Evolutionary conservation across 805 yeast genomes (phyloP), one percentile per base, ranked within the genome.

Genomic region (Nakazawaea ishiwadae): DNA sequence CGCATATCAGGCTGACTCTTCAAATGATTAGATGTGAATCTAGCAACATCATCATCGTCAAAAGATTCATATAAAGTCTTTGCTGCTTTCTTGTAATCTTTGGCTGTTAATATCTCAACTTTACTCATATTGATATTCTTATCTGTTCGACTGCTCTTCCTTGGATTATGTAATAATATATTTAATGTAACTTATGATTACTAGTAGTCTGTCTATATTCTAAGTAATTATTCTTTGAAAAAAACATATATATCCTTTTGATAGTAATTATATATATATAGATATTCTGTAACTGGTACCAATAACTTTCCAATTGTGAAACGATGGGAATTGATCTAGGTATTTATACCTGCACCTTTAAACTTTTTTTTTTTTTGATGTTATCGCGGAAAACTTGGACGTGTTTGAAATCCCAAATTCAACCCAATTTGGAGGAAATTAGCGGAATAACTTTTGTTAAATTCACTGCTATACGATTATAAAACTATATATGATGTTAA

Each of bases 81-180:
- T 0, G 60, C 68, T 0, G 63, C 67, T 44, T 62, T 62, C 36
- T 57, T 56, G 37, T 55, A 60, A 42, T 63, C 68, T 26, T 48
- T 44, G 16, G 48, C 46, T 4, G 48, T 44, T 7, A 63, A 49
- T 4, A 57, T 35, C 37, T 62, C 68, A 26, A 61, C 58, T 40
- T 44, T 21, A 16, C 34, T 19, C 35, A 31, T 29, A 9, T 23
- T 23, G 11, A 8, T 21, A 21, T 28, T n/a, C n/a, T 28, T 28
- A 14, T 28, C 16, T 12, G n/a, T 28, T 12, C 9, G 8, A 7
- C n/a, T 12, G 14, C 7, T 28, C 31, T 12, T 14, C 10, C 15
- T 14, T 26, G 16, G 6, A 14, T n/a, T n/a, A n/a, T n/a, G n/a
- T n/a, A n/a, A n/a, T n/a, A n/a, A n/a, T n/a, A 14, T 18, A 36